Percentiles rank a stretch among this genome's conserved stretches.
Evolutionary conservation across 176 grass and related monocot genomes (phyloP).

Genomic region (Paspalum vaginatum): DNA sequence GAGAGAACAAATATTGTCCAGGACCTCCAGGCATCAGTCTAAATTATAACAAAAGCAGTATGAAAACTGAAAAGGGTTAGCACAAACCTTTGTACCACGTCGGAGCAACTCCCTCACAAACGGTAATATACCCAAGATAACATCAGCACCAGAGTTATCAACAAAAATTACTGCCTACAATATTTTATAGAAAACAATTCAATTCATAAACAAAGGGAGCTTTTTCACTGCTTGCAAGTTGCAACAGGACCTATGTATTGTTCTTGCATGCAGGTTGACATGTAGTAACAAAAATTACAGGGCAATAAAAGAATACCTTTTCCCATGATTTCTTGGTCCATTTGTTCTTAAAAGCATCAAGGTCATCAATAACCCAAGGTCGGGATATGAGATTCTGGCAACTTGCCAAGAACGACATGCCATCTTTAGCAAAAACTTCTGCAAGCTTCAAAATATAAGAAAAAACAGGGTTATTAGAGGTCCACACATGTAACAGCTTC

Average conservation of each 20-base stretch:
- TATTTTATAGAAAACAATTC: slow-evolving; percentile 6
- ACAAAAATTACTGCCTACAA: slow-evolving; percentile 96
- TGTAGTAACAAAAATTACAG: slow-evolving; percentile 13
- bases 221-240: neutral
- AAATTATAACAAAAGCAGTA: neutral
- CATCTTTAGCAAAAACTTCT: slow-evolving; percentile 99
- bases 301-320: slow-evolving; percentile 59
- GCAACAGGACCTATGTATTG: too few relatives aligned
- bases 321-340: slow-evolving; percentile 86
- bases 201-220: neutral
- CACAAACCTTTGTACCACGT: slow-evolving; percentile 82
- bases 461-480: slow-evolving; percentile 33
- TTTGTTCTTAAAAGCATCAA: slow-evolving; percentile 78
- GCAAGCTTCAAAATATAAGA: slow-evolving; percentile 72
- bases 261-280: neutral
- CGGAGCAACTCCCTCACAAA: slow-evolving; percentile 95
- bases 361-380: slow-evolving; percentile 95
- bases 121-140: slow-evolving; percentile 90
- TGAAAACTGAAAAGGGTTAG: slow-evolving; percentile 1
- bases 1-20: neutral
- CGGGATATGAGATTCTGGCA: slow-evolving; percentile 90
- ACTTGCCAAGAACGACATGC: slow-evolving; percentile 94
- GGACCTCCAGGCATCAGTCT: neutral
- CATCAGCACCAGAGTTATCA: slow-evolving; percentile 99
- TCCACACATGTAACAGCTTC: slow-evolving; percentile 2